Evolutionary conservation across 164 flowering plant species (phyloP), one percentile per base, ranked within the genome.

Genomic region (Magnolia changhungtana): DNA sequence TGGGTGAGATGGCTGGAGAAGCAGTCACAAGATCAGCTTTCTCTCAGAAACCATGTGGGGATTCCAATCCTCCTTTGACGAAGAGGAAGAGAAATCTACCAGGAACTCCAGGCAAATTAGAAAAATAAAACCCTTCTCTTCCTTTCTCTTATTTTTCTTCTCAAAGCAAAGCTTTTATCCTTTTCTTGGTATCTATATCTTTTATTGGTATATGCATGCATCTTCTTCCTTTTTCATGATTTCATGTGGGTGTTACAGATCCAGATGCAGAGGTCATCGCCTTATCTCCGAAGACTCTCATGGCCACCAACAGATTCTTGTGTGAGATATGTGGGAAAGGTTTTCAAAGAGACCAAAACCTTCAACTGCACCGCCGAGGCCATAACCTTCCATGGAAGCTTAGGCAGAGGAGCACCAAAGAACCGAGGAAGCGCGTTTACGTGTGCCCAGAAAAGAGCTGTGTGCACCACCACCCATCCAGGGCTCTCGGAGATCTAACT

Each of bases 321-420:
- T 95, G 98, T 78, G 98, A 95, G 79, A 92, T 93, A 78, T 95
- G 98, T 74, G 97, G 97, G 45, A 95, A 95, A 74, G 98, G 98
- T 2, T 95, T 95, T 65, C 98, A 90, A 71, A 90, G 98, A 77
- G 98, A 95, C 81, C 98, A 95, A 75, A 95, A 93, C 72, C 85
- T 95, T 31, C 98, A 95, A 71, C 92, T 95, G 3, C 98, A 95
- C 77, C 76, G 98, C 29, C 78, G 98, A 58, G 98, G 98, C 2
- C 98, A 95, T 75, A 95, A 95, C 79, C 91, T 95, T 29, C 98
- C 98, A 72, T 95, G 98, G 98, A 95, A 95, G 90, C 93, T 95
- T 0, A 92, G 88, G 88, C 97, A 93, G 76, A 87, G 97, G 80
- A 92, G 82, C 27, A 83, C 82, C 78, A 91, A 90, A 45, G 97